phyloP scores from a whole-genome alignment of 768 basidiomycete species.

The Tricholoma terreum region DNA sequence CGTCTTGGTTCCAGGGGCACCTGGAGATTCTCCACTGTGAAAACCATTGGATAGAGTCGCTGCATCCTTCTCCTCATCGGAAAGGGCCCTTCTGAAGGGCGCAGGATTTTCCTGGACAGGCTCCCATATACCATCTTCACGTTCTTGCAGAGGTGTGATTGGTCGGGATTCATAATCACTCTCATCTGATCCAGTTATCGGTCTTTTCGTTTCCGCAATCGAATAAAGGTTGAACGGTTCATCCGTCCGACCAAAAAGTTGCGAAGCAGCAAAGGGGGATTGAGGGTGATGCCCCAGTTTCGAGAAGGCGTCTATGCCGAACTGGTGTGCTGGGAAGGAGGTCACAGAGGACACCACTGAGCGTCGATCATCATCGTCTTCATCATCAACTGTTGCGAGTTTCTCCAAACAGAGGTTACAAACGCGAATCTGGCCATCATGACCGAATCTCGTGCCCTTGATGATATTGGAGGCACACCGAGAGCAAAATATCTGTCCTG shows the following conservation, averaged over 20 bases:
- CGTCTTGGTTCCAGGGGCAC: slow-evolving; percentile 43
- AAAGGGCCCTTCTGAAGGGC: slow-evolving; percentile 71
- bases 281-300: slow-evolving; percentile 52
- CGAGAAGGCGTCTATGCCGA: slow-evolving; percentile 41
- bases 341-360: slow-evolving; percentile 73
- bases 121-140: slow-evolving; percentile 47
- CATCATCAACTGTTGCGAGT: slow-evolving; percentile 81
- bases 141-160: slow-evolving; percentile 43
- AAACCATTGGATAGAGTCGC: slow-evolving; percentile 39
- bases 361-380: slow-evolving; percentile 86
- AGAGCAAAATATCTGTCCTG: slow-evolving; percentile 96
- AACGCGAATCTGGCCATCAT: slow-evolving; percentile 92
- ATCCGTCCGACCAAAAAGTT: slow-evolving; percentile 74
- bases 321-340: slow-evolving; percentile 76
- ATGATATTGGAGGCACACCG: slow-evolving; percentile 97
- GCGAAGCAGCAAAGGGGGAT: slow-evolving; percentile 86
- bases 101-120: slow-evolving; percentile 54
- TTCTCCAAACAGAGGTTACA: slow-evolving; percentile 96
- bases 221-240: slow-evolving; percentile 82
- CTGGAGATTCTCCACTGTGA: slow-evolving; percentile 41
- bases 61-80: slow-evolving; percentile 73
- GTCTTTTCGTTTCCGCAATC: slow-evolving; percentile 70
- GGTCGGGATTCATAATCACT: slow-evolving; percentile 50
- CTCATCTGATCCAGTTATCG: slow-evolving; percentile 52
- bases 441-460: slow-evolving; percentile 89